Percentiles rank a stretch among this genome's conserved stretches.
Evolutionary conservation across 768 basidiomycete species (phyloP).

Genomic region (Panellus pusillus): DNA sequence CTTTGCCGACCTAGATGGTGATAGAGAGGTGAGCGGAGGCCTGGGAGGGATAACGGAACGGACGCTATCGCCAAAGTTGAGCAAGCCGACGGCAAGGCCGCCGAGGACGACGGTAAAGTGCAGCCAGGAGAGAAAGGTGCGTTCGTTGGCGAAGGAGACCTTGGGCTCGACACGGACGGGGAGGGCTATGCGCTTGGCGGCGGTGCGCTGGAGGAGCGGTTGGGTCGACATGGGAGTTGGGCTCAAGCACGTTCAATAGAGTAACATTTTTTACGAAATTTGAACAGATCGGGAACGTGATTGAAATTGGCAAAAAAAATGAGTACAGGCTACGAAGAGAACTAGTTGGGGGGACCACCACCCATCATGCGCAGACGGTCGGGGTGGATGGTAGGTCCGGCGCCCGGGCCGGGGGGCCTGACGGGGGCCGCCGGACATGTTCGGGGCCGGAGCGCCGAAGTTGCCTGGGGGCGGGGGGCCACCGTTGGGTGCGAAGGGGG

Average conservation of each 20-base stretch:
- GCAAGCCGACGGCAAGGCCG: conserved; percentile 89
- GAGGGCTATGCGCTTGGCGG: conserved; percentile 93
- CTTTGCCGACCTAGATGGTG: conserved; percentile 78
- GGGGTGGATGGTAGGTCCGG: conserved; percentile 75
- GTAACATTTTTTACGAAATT: not conserved
- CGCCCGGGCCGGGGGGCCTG: conserved; percentile 28
- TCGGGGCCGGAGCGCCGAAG: conserved; percentile 35
- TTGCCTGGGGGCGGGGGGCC: conserved; percentile 35
- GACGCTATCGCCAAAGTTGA: conserved; percentile 98
- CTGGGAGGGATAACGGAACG: conserved; percentile 19
- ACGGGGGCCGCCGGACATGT: conserved; percentile 20
- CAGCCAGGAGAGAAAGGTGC: conserved; percentile 97
- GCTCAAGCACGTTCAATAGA: conserved; percentile 8
- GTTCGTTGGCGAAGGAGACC: conserved; percentile 92
- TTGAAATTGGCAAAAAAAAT: not conserved
- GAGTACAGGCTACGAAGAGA: not conserved
- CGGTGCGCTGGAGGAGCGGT: conserved; percentile 93
- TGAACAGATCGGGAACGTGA: no score
- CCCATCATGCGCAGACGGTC: conserved; percentile 83
- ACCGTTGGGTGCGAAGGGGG: conserved; percentile 46
- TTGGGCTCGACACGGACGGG: conserved; percentile 94
- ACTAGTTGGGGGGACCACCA: conserved; percentile 2
- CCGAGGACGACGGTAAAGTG: conserved; percentile 98
- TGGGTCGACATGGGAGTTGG: conserved; percentile 90
- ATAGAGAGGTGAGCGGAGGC: not conserved